phyloP scores from a whole-genome alignment of 2,329 filamentous ascomycete species.

The Sarocladium oryzae region DNA sequence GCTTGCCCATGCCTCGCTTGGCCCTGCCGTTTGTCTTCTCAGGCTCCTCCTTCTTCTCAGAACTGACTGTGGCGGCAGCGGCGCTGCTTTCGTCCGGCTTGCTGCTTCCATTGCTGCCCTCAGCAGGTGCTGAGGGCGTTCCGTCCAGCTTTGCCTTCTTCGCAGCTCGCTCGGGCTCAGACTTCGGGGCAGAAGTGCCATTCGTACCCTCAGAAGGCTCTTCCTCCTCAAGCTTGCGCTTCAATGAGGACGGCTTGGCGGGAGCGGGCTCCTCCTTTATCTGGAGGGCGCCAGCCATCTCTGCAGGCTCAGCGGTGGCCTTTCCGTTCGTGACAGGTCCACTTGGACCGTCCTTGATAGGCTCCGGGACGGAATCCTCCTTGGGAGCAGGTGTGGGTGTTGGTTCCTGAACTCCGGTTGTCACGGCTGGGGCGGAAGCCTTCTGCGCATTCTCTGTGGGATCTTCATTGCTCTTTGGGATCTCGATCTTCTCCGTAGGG shows the following conservation, averaged over 20 bases:
- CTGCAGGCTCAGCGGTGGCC: background rate
- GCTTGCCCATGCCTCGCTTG: slow-evolving; percentile 22
- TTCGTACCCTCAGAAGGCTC: slow-evolving; percentile 10
- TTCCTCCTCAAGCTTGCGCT: slow-evolving; percentile 34
- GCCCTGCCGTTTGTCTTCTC: slow-evolving; percentile 1
- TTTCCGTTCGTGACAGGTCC: slow-evolving; percentile 16
- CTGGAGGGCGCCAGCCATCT: slow-evolving; percentile 9
- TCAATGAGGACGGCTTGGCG: slow-evolving; percentile 14
- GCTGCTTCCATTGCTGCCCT: slow-evolving; percentile 24
- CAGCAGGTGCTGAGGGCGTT: slow-evolving; percentile 19
- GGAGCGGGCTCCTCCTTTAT: slow-evolving; percentile 15
- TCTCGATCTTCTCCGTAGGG: slow-evolving; percentile 11
- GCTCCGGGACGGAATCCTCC: slow-evolving; percentile 12
- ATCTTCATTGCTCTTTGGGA: background rate
- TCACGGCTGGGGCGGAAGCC: slow-evolving; percentile 15
- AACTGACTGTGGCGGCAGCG: background rate
- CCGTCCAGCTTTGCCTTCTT: slow-evolving; percentile 28
- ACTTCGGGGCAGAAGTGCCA: slow-evolving; percentile 15
- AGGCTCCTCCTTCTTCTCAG: background rate
- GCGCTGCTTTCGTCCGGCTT: slow-evolving; percentile 16
- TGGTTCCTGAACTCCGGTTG: slow-evolving; percentile 19
- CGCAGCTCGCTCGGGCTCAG: slow-evolving; percentile 8
- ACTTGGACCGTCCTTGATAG: slow-evolving; percentile 12
- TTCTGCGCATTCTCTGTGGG: background rate
- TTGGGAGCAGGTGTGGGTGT: slow-evolving; percentile 16